Percentiles rank a stretch among this genome's conserved stretches.
Evolutionary conservation across 1,284 basidiomycete genomes (phyloP).

Genomic region (Meira miltonrushii): DNA sequence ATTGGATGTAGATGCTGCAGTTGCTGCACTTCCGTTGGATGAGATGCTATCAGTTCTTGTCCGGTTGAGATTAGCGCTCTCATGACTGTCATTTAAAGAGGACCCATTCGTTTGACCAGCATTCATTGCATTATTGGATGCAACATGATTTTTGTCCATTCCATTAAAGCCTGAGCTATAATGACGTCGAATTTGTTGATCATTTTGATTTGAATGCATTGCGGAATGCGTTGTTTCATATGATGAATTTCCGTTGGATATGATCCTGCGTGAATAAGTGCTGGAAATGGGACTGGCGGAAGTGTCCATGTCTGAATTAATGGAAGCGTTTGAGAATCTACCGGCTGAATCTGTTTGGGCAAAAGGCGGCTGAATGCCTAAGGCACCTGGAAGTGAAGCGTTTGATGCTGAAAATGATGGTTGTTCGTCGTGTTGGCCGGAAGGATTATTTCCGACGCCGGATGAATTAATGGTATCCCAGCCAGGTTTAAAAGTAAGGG

Average conservation of each 20-base stretch:
- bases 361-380: neutral
- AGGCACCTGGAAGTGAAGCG: conserved; percentile 9
- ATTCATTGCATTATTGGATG: neutral
- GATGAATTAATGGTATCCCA: too few species aligned
- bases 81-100: neutral
- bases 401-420: conserved; percentile 4
- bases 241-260: neutral
- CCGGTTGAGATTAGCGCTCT: neutral
- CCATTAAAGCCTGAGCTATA: neutral
- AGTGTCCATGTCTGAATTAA: conserved; percentile 1
- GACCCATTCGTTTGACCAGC: neutral
- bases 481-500: too few species aligned
- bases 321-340: neutral
- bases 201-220: neutral
- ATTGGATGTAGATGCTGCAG: neutral
- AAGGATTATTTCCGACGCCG: neutral
- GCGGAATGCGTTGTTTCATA: neutral
- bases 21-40: neutral
- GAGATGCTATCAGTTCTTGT: too few species aligned
- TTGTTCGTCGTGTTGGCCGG: neutral
- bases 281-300: conserved; percentile 4
- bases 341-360: neutral
- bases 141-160: neutral
- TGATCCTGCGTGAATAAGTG: neutral
- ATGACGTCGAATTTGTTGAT: neutral